phyloP scores from a whole-genome alignment of 305 asterid genomes.

The Fraxinus dipetala region DNA sequence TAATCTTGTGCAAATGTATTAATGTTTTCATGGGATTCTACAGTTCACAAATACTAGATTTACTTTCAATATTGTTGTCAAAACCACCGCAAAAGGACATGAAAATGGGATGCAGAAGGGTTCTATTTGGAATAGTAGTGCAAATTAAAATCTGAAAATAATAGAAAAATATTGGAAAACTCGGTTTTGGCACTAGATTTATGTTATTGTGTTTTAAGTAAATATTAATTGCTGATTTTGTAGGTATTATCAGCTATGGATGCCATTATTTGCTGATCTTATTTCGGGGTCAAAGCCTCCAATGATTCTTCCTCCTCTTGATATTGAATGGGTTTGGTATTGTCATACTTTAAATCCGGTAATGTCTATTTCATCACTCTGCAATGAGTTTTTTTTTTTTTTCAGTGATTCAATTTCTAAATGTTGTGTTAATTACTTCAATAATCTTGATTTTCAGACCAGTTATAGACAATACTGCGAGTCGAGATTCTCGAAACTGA shows the following conservation, averaged over 20 bases:
- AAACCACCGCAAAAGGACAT: neutral
- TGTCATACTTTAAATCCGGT: conserved; percentile 81
- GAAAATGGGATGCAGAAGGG: conserved; percentile 5
- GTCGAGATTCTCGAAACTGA: conserved; percentile 69
- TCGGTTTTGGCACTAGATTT: neutral
- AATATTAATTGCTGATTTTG: neutral
- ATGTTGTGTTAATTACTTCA: neutral
- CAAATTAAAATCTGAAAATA: neutral
- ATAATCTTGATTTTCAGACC: conserved; percentile 39
- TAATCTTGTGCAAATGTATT: neutral
- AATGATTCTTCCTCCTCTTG: conserved; percentile 85
- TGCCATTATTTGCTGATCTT: conserved; percentile 80
- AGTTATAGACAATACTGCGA: conserved; percentile 69
- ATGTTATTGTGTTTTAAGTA: neutral
- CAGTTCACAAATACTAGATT: neutral
- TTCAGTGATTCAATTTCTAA: neutral
- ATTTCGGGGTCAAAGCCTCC: conserved; percentile 55
- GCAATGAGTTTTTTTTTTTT: neutral
- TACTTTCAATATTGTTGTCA: neutral
- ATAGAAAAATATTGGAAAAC: neutral
- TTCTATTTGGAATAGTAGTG: neutral
- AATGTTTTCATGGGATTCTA: neutral
- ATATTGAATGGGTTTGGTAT: conserved; percentile 93
- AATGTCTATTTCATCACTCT: conserved; percentile 8
- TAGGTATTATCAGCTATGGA: conserved; percentile 88